A percentile compares a stretch with the other conserved stretches of the same genome.
These are phyloP conservation scores for Aegilops tauschii DNA, from an alignment of 176 grass and related monocot genomes.

Conservation along the genomic window DNA sequence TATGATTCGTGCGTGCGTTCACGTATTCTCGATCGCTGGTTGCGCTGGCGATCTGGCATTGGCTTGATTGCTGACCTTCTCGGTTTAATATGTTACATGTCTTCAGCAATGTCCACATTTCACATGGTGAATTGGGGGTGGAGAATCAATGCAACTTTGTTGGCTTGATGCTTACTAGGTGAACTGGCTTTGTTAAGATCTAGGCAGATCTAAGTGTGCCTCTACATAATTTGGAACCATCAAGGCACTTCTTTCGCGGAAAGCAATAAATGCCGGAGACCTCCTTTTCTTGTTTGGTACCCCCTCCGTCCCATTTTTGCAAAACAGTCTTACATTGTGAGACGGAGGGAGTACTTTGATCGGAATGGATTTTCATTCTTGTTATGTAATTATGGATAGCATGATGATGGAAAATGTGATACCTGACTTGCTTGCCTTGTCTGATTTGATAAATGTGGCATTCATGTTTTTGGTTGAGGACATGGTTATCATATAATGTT, in stretches of 20 bases:
- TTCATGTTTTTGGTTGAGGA: background rate
- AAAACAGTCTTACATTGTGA: too few species aligned
- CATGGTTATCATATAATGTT: constrained; percentile 2
- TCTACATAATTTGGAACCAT: background rate
- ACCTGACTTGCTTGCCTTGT: background rate
- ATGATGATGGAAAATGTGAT: background rate
- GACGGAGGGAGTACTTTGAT: background rate
- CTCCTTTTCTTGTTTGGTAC: background rate
- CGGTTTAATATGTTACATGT: background rate
- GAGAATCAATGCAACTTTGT: background rate
- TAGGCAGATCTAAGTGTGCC: background rate
- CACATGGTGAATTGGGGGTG: background rate
- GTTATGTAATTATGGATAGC: background rate
- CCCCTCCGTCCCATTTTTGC: too few species aligned
- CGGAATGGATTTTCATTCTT: background rate
- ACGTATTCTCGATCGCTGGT: background rate
- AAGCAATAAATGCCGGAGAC: background rate
- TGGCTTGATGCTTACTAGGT: background rate
- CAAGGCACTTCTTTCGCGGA: background rate
- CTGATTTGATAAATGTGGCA: background rate
- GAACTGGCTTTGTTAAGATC: background rate
- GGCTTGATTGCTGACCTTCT: background rate
- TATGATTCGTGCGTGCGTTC: background rate
- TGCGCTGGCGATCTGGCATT: background rate
- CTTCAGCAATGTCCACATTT: background rate